Evolutionary conservation across 768 basidiomycete species (phyloP).

Genomic region (Rhizopogon rudus): DNA sequence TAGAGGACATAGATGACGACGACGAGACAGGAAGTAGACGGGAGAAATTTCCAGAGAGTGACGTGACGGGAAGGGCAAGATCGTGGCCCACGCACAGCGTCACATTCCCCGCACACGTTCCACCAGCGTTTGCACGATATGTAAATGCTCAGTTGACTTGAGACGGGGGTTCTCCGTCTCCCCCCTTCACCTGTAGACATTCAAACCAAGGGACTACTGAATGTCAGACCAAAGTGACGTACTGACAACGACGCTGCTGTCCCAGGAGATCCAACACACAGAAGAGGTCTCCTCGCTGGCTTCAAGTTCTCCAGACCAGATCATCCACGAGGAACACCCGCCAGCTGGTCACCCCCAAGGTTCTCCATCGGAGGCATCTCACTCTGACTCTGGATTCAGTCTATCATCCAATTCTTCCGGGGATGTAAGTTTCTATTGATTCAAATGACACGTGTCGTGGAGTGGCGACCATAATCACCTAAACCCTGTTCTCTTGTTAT

Average conservation of each 20-base stretch:
- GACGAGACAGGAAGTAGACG: background rate
- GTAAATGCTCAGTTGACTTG: background rate
- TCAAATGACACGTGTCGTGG: constrained; percentile 1
- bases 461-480: constrained; percentile 2
- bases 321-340: constrained; percentile 1
- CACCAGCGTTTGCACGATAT: constrained; percentile 1
- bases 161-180: background rate
- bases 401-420: constrained; percentile 25
- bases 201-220: background rate
- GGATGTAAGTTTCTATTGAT: constrained; percentile 21
- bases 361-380: constrained; percentile 13
- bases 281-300: background rate
- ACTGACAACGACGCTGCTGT: background rate
- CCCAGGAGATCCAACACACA: background rate
- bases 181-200: background rate
- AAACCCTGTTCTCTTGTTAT: constrained; percentile 1
- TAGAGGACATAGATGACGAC: background rate
- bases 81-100: constrained; percentile 2
- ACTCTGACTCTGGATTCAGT: constrained; percentile 26
- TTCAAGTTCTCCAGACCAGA: background rate
- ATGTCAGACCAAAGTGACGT: background rate
- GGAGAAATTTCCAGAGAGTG: background rate
- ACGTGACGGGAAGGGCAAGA: constrained; percentile 1
- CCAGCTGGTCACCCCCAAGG: background rate
- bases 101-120: constrained; percentile 3